Conservation (phyloP, 345 rosid species). For the Camelina neglecta region DNA sequence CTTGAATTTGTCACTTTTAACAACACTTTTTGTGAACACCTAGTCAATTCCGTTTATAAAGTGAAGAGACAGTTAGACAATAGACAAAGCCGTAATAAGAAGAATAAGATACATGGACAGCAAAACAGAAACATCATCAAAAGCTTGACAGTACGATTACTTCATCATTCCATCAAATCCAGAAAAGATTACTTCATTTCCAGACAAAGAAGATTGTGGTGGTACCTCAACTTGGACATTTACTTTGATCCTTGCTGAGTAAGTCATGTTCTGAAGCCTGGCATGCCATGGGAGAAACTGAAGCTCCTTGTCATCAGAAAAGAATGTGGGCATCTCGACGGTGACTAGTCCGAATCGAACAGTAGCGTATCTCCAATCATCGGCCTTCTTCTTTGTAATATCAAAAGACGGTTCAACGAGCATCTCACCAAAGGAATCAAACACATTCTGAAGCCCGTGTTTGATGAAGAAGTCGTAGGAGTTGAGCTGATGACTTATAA, state of each 20-base stretch:
- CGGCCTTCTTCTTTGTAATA: conserved; percentile 67
- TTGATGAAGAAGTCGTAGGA: conserved; percentile 70
- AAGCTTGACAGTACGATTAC: not conserved
- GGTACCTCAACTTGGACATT: conserved; percentile 69
- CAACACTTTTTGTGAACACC: conserved; percentile 58
- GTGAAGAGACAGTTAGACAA: conserved; percentile 22
- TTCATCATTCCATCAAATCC: not conserved
- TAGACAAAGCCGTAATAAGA: conserved; percentile 2
- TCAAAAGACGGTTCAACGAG: conserved; percentile 71
- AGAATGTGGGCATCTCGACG: conserved; percentile 60
- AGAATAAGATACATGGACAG: conserved; percentile 25
- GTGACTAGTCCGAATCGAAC: conserved; percentile 67
- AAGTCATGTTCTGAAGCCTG: conserved; percentile 93
- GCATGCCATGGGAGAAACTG: conserved; percentile 75
- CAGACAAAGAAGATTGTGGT: not conserved
- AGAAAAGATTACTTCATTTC: conserved; percentile 1
- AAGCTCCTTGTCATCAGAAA: conserved; percentile 47
- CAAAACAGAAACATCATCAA: conserved; percentile 23
- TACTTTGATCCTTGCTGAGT: conserved; percentile 72
- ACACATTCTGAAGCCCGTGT: conserved; percentile 65
- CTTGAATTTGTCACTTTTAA: conserved; percentile 78
- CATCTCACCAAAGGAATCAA: conserved; percentile 71
- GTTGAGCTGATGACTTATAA: conserved; percentile 85
- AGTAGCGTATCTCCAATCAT: conserved; percentile 62
- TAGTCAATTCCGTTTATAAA: conserved; percentile 42